These are phyloP conservation scores for Ceratobasidium sp. DNA, from an alignment of 1,284 basidiomycete genomes.

Conservation along the genomic window DNA sequence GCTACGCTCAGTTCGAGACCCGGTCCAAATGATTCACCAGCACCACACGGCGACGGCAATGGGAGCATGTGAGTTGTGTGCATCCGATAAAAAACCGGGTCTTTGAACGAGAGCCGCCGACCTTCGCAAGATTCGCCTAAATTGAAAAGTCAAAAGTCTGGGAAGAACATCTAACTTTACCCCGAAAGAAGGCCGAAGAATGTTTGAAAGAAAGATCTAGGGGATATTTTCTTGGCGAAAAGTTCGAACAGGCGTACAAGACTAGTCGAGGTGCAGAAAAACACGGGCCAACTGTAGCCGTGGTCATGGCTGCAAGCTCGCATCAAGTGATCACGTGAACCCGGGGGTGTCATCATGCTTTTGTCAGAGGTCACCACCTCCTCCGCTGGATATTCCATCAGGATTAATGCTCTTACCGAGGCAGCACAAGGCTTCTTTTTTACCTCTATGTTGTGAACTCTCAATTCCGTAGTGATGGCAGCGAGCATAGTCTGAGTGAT, in stretches of 20 bases:
- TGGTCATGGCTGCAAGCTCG: no score
- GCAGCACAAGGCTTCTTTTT: no score
- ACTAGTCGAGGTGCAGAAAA: no score
- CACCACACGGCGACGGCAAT: slow-evolving; percentile 1
- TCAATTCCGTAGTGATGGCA: no score
- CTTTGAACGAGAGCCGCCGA: neutral
- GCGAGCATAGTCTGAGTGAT: no score
- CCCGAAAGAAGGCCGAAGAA: slow-evolving; percentile 31
- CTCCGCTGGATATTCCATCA: no score
- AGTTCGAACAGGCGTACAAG: neutral
- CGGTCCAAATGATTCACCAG: neutral
- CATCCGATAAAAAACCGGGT: slow-evolving; percentile 26
- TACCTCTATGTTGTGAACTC: no score
- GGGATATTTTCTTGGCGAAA: neutral
- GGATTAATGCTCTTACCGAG: no score
- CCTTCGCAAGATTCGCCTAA: neutral
- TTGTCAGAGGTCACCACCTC: no score
- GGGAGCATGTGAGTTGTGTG: slow-evolving; percentile 21
- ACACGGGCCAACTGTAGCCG: no score
- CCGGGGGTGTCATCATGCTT: no score
- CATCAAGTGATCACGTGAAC: no score
- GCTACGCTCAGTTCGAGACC: neutral
- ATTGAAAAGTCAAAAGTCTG: slow-evolving; percentile 10
- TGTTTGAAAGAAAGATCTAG: neutral
- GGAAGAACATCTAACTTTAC: neutral